These are phyloP conservation scores for Xerocomus spinulosus DNA, from an alignment of 768 basidiomycete genomes.

Conservation along the genomic window DNA sequence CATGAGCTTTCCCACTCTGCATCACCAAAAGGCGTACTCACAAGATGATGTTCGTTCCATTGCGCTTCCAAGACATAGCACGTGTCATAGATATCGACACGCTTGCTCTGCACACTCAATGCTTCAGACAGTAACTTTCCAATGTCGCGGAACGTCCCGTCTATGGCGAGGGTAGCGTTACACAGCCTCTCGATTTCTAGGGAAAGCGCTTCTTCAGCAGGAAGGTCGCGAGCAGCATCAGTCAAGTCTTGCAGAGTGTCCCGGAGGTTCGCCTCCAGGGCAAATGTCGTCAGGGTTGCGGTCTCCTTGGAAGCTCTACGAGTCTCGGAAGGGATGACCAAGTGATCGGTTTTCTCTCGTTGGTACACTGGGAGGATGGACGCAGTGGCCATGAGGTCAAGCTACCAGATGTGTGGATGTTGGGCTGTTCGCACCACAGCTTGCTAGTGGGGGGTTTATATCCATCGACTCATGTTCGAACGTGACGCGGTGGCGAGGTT, in stretches of 20 bases:
- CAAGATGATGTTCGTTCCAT: conserved; percentile 16
- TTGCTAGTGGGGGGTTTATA: conserved; percentile 7
- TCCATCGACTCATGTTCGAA: not conserved
- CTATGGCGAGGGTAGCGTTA: conserved; percentile 14
- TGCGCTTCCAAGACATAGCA: conserved; percentile 10
- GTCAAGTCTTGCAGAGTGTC: not conserved
- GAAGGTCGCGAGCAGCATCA: conserved; percentile 1
- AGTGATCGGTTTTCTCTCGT: not conserved
- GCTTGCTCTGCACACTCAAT: conserved; percentile 6
- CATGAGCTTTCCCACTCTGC: not conserved
- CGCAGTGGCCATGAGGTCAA: conserved; percentile 8
- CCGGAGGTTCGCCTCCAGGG: not conserved
- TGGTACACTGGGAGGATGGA: not conserved
- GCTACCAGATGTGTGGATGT: not conserved
- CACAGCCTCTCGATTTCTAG: conserved; percentile 17
- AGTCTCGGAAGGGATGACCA: not conserved
- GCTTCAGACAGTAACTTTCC: conserved; percentile 6
- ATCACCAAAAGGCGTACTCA: not conserved
- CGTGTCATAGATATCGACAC: conserved; percentile 6
- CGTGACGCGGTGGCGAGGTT: not conserved
- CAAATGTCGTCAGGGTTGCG: not conserved
- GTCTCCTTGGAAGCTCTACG: not conserved
- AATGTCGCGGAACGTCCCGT: conserved; percentile 14
- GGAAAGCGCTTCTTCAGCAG: conserved; percentile 10
- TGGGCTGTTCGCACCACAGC: not conserved